phyloP scores from a whole-genome alignment of 495 filamentous ascomycete genomes.

The Aspergillus sclerotiicarbonarius region DNA sequence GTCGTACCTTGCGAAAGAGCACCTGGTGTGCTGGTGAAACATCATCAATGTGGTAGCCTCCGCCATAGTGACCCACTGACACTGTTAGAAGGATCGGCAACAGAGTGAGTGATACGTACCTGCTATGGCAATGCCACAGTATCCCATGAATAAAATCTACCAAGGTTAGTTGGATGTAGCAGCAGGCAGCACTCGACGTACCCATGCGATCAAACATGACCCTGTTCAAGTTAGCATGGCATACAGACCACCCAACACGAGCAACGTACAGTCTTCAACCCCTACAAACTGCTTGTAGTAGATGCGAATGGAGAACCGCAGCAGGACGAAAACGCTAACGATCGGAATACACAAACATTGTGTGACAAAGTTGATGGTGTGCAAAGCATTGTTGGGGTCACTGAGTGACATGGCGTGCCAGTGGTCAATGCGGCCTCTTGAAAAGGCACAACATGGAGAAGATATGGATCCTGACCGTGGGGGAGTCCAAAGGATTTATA shows the following conservation, averaged over 20 bases:
- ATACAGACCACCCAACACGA: not conserved
- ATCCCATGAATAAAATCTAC: constrained; percentile 37
- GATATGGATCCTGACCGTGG: not conserved
- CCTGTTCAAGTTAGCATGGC: constrained; percentile 15
- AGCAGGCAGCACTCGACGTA: constrained; percentile 12
- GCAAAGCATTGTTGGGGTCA: constrained; percentile 33
- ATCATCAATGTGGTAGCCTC: constrained; percentile 34
- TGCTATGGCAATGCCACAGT: constrained; percentile 36
- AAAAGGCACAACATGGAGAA: not conserved
- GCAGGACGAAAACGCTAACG: constrained; percentile 33
- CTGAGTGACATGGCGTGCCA: constrained; percentile 25
- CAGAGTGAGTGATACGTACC: constrained; percentile 21
- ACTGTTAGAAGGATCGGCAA: constrained; percentile 6
- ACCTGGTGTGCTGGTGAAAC: constrained; percentile 19
- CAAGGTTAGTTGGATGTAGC: not conserved
- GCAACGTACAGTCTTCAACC: constrained; percentile 42
- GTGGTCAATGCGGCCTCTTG: not conserved
- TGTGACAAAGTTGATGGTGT: constrained; percentile 41
- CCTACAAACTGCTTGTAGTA: constrained; percentile 35
- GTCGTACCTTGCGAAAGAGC: constrained; percentile 31
- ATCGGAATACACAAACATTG: constrained; percentile 48
- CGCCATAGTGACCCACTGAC: constrained; percentile 38
- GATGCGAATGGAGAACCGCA: constrained; percentile 38
- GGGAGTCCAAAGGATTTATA: not conserved
- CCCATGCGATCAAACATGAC: constrained; percentile 36